phyloP scores from a whole-genome alignment of 2,329 filamentous ascomycete species.

The Curvularia lunata region DNA sequence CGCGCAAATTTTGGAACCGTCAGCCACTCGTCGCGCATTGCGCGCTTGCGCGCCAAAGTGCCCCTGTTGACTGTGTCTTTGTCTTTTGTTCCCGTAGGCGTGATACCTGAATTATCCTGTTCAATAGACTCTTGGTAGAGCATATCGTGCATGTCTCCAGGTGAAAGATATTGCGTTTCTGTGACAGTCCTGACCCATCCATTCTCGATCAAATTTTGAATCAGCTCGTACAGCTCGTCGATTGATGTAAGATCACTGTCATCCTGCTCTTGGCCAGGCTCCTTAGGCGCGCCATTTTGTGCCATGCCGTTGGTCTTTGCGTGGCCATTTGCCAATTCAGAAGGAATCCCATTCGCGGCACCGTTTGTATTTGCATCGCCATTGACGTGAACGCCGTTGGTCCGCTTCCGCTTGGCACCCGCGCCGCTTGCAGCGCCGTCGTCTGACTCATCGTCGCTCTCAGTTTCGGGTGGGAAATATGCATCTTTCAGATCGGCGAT shows the following conservation, averaged over 20 bases:
- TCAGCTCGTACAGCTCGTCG: conserved; percentile 52
- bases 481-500: conserved; percentile 72
- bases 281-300: conserved; percentile 11
- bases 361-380: conserved; percentile 27
- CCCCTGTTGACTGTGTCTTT: conserved; percentile 67
- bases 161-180: conserved; percentile 57
- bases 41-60: conserved; percentile 64
- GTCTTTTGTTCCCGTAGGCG: conserved; percentile 68
- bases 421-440: conserved; percentile 34
- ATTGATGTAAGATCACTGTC: conserved; percentile 45
- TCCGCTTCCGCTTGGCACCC: conserved; percentile 31
- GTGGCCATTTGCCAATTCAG: conserved; percentile 22
- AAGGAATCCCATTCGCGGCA: conserved; percentile 16
- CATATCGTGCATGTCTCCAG: conserved; percentile 62
- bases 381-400: conserved; percentile 32
- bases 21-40: conserved; percentile 52
- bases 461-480: conserved; percentile 54
- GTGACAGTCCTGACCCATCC: conserved; percentile 72
- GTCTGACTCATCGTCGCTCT: conserved; percentile 45
- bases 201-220: conserved; percentile 62
- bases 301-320: conserved; percentile 20
- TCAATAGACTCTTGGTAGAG: conserved; percentile 69
- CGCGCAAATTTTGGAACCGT: conserved; percentile 33
- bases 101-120: conserved; percentile 57
- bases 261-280: conserved; percentile 23